These are phyloP conservation scores for Gonapodya prolifera DNA, from an alignment of 192 early-diverging fungal species.

Conservation along the genomic window DNA sequence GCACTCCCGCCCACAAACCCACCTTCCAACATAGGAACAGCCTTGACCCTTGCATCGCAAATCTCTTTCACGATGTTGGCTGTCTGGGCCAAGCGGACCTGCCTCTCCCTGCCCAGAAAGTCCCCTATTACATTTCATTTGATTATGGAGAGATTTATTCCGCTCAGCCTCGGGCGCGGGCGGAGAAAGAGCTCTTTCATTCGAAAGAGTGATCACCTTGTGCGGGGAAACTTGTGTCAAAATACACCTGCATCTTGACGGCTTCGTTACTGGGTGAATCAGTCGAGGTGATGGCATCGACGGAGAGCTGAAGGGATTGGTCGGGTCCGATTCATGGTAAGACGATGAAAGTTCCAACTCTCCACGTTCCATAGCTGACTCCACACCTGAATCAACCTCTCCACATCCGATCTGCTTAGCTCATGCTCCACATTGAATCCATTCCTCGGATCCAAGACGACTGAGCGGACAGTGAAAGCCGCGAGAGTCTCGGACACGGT, in stretches of 20 bases:
- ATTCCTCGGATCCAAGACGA: conserved; percentile 38
- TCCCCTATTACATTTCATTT: conserved; percentile 28
- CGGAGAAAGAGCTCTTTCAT: neutral
- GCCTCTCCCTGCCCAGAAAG: conserved; percentile 40
- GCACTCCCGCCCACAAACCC: too few relatives aligned
- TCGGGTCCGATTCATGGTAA: neutral
- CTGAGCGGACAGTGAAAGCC: conserved; percentile 43
- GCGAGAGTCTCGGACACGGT: conserved; percentile 43
- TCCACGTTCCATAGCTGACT: conserved; percentile 3
- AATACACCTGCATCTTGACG: conserved; percentile 49
- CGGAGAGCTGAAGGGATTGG: conserved; percentile 20
- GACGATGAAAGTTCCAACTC: neutral
- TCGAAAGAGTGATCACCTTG: conserved; percentile 23
- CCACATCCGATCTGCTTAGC: conserved; percentile 35
- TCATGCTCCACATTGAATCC: conserved; percentile 36
- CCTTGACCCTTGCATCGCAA: conserved; percentile 28
- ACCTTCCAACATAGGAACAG: conserved; percentile 36
- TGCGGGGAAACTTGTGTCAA: conserved; percentile 44
- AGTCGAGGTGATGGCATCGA: conserved; percentile 25
- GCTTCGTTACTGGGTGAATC: conserved; percentile 30
- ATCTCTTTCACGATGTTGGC: conserved; percentile 31
- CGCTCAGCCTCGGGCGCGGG: neutral
- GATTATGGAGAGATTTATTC: neutral
- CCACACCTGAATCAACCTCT: conserved; percentile 33
- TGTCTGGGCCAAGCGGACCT: conserved; percentile 23